Conservation (phyloP, 495 filamentous ascomycete species). For the Acidomyces sp. region DNA sequence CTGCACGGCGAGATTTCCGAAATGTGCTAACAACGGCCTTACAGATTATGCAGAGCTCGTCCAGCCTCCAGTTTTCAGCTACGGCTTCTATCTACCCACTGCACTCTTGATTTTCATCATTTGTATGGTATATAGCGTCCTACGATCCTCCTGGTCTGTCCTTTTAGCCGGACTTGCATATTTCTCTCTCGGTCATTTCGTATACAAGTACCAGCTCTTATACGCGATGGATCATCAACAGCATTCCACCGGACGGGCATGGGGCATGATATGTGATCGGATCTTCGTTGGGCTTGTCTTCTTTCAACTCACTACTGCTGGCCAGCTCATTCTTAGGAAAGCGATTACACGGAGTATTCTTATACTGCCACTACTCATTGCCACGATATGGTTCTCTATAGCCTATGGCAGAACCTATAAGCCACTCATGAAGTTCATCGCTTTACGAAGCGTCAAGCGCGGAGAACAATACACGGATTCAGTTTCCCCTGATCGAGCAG, state of each 20-base stretch:
- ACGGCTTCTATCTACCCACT: conserved; percentile 89
- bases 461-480: conserved; percentile 32
- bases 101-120: conserved; percentile 85
- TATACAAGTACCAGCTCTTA: conserved; percentile 94
- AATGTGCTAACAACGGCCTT: background rate
- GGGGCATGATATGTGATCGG: conserved; percentile 89
- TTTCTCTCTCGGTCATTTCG: conserved; percentile 79
- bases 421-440: conserved; percentile 82
- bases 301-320: conserved; percentile 85
- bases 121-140: conserved; percentile 84
- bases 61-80: conserved; percentile 79
- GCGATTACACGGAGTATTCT: conserved; percentile 58
- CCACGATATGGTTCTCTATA: conserved; percentile 75
- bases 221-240: conserved; percentile 98
- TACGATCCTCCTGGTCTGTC: conserved; percentile 69
- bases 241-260: conserved; percentile 85
- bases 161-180: conserved; percentile 75
- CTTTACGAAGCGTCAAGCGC: conserved; percentile 65
- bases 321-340: conserved; percentile 60
- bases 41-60: conserved; percentile 70
- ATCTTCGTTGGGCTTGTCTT: conserved; percentile 70
- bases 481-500: background rate
- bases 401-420: conserved; percentile 63
- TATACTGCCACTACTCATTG: conserved; percentile 60
- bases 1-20: no score